Evolutionary conservation across 2,329 filamentous ascomycete genomes (phyloP).

Genomic region (Aspergillus sergii): DNA sequence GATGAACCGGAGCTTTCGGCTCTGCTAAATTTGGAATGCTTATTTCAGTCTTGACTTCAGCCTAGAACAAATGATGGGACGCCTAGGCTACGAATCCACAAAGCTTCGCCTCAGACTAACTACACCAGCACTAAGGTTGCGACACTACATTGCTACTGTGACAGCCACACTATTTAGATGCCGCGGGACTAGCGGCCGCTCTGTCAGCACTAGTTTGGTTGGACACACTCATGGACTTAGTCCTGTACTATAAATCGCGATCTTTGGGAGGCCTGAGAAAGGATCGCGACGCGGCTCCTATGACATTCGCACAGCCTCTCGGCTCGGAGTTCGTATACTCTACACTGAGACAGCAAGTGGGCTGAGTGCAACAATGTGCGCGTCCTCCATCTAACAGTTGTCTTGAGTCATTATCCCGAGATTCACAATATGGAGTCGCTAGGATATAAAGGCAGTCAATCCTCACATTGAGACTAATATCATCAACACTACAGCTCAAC

Average conservation of each 20-base stretch:
- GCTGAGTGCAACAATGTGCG: background rate
- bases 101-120: background rate
- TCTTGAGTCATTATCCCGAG: background rate
- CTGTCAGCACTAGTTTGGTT: background rate
- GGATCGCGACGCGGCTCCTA: background rate
- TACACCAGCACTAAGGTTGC: background rate
- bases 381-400: background rate
- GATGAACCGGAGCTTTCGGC: background rate
- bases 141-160: background rate
- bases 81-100: background rate
- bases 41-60: background rate
- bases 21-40: background rate
- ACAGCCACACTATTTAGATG: background rate
- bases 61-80: background rate
- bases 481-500: background rate
- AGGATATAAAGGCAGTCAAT: background rate
- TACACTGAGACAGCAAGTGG: background rate
- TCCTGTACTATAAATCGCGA: background rate
- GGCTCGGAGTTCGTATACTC: background rate
- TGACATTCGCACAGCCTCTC: background rate
- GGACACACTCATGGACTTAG: background rate
- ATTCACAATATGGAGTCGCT: background rate
- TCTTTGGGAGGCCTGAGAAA: background rate
- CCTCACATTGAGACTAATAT: background rate
- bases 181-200: background rate